These are phyloP conservation scores for Chlamydomonas applanata DNA, from an alignment of 139 green algal genomes.

Conservation along the genomic window DNA sequence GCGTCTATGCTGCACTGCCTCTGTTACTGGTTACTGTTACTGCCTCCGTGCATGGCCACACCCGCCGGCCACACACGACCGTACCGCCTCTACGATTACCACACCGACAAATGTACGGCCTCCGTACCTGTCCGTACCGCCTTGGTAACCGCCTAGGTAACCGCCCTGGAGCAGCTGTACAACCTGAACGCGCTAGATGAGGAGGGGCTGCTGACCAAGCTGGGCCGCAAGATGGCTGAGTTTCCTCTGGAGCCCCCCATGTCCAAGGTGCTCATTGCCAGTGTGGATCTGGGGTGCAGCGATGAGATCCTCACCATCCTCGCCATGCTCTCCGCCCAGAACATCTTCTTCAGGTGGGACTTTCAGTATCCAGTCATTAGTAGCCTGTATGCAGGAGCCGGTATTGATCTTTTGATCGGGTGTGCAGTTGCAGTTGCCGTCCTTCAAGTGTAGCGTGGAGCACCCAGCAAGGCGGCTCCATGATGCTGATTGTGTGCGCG, in stretches of 20 bases:
- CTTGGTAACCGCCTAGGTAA: constrained; percentile 24
- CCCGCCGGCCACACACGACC: too few relatives aligned
- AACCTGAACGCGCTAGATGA: constrained; percentile 94
- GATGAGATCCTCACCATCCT: constrained; percentile 99
- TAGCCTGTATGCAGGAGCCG: too few relatives aligned
- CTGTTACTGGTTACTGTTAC: too few relatives aligned
- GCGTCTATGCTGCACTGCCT: too few relatives aligned
- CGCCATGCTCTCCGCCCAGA: constrained; percentile 91
- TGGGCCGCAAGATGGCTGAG: constrained; percentile 98
- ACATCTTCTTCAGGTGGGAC: constrained; percentile 89
- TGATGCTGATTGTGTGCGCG: background rate
- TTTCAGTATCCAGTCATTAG: too few relatives aligned
- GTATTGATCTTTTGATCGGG: too few relatives aligned
- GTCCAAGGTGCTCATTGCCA: constrained; percentile 95
- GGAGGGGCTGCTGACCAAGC: constrained; percentile 92
- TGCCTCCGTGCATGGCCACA: too few relatives aligned
- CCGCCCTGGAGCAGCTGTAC: constrained; percentile 93
- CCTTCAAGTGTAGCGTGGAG: too few relatives aligned
- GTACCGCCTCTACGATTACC: background rate
- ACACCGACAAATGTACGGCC: background rate
- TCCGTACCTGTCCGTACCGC: too few relatives aligned
- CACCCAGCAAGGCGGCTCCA: too few relatives aligned
- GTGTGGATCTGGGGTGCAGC: constrained; percentile 92
- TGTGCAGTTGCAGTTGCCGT: too few relatives aligned
- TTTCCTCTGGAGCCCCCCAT: constrained; percentile 97